Conservation (phyloP, 2,329 filamentous ascomycete species). For the Claviceps africana region DNA sequence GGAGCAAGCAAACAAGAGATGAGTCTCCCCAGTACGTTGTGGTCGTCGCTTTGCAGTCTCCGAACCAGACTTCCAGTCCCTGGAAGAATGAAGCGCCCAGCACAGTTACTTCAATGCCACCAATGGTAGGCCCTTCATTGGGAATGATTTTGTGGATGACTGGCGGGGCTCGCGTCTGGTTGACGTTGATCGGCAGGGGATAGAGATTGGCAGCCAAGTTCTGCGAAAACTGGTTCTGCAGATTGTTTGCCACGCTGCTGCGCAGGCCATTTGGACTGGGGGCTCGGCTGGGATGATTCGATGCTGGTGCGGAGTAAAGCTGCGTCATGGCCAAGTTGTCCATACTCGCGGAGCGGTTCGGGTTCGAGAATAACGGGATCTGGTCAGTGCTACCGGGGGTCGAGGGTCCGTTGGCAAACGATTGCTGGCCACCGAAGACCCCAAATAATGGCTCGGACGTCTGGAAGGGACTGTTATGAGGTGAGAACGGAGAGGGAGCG, state of each 20-base stretch:
- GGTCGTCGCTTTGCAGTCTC: conserved; percentile 47
- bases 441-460: conserved; percentile 32
- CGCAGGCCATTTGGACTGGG: conserved; percentile 50
- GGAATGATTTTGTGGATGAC: conserved; percentile 77
- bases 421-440: conserved; percentile 24
- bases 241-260: conserved; percentile 29
- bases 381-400: conserved; percentile 55
- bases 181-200: conserved; percentile 33
- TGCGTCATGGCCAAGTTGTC: conserved; percentile 51
- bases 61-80: conserved; percentile 73
- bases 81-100: conserved; percentile 68
- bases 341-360: conserved; percentile 46
- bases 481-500: conserved; percentile 39
- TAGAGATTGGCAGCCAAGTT: conserved; percentile 35
- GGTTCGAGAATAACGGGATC: conserved; percentile 39
- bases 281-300: conserved; percentile 63
- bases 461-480: conserved; percentile 30
- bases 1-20: conserved; percentile 65
- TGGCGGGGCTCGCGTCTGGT: conserved; percentile 31
- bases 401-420: conserved; percentile 44
- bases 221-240: conserved; percentile 31
- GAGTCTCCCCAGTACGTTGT: conserved; percentile 72
- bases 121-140: conserved; percentile 63
- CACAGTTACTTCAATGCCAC: conserved; percentile 77
- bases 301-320: conserved; percentile 58